Evolutionary conservation across 768 basidiomycete species (phyloP).

Genomic region (Pisolithus microcarpus): DNA sequence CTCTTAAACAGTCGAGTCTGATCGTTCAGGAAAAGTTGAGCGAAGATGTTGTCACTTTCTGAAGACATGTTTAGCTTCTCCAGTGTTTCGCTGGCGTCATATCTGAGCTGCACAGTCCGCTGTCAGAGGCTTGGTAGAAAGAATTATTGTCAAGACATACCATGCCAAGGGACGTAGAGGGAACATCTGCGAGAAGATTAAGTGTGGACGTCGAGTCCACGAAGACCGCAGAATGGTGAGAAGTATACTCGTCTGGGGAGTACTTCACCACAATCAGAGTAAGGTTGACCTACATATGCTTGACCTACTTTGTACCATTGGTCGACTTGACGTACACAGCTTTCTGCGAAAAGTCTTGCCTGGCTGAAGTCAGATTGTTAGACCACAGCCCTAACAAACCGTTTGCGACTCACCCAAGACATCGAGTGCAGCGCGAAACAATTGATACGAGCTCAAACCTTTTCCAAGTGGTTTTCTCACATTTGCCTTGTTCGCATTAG

Average conservation of each 20-base stretch:
- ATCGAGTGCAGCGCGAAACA: constrained; percentile 80
- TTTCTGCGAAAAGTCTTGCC: constrained; percentile 55
- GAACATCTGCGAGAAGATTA: constrained; percentile 73
- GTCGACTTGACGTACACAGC: constrained; percentile 53
- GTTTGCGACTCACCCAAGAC: constrained; percentile 55
- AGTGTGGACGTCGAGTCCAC: constrained; percentile 72
- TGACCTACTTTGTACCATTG: constrained; percentile 45
- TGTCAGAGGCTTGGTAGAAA: background rate
- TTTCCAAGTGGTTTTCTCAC: constrained; percentile 60
- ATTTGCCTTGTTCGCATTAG: constrained; percentile 19
- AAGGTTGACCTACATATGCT: background rate
- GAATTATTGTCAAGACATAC: constrained; percentile 33
- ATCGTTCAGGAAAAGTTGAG: constrained; percentile 66
- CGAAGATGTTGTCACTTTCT: constrained; percentile 54
- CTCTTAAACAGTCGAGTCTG: constrained; percentile 53
- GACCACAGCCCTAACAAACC: background rate
- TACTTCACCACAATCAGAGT: constrained; percentile 38
- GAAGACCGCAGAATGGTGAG: constrained; percentile 50
- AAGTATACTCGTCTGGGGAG: constrained; percentile 47
- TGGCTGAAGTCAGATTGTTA: constrained; percentile 40
- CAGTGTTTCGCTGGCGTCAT: constrained; percentile 72
- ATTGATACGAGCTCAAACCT: constrained; percentile 84
- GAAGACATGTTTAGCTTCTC: constrained; percentile 47
- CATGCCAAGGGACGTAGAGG: constrained; percentile 70
- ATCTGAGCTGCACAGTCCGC: constrained; percentile 46